These are phyloP conservation scores for Wickerhamomyces sp. DNA, from an alignment of 1,139 yeast species.

Conservation along the genomic window DNA sequence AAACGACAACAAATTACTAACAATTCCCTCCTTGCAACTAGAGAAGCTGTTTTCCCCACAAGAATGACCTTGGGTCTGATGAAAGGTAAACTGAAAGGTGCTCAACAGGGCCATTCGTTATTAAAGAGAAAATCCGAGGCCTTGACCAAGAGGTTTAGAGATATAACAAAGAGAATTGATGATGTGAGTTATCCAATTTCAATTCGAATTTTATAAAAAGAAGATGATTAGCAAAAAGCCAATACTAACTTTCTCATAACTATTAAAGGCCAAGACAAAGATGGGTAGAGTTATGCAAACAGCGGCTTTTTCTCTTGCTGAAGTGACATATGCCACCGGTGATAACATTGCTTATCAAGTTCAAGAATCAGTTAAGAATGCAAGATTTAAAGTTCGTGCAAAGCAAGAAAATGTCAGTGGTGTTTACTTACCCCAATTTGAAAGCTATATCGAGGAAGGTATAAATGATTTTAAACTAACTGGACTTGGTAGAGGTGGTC, in stretches of 20 bases:
- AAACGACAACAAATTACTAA: neutral
- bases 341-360: constrained; percentile 93
- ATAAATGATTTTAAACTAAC: constrained; percentile 94
- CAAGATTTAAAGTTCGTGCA: constrained; percentile 86
- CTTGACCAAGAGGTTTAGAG: constrained; percentile 91
- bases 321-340: constrained; percentile 95
- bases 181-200: constrained; percentile 48
- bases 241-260: too few species aligned
- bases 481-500: constrained; percentile 98
- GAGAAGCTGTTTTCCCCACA: constrained; percentile 91
- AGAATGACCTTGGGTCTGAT: constrained; percentile 94
- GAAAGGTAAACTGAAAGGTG: constrained; percentile 96
- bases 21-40: constrained; percentile 17
- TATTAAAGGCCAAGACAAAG: constrained; percentile 74
- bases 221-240: too few species aligned
- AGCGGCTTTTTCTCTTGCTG: constrained; percentile 95
- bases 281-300: constrained; percentile 99
- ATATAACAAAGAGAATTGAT: constrained; percentile 88
- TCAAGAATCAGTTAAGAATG: constrained; percentile 86
- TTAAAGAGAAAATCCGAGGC: constrained; percentile 96
- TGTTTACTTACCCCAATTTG: constrained; percentile 90
- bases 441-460: constrained; percentile 72
- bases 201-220: too few species aligned
- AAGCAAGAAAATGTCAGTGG: constrained; percentile 96
- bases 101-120: constrained; percentile 92